Conservation (phyloP, 768 basidiomycete species). For the Tylopilus felleus region DNA sequence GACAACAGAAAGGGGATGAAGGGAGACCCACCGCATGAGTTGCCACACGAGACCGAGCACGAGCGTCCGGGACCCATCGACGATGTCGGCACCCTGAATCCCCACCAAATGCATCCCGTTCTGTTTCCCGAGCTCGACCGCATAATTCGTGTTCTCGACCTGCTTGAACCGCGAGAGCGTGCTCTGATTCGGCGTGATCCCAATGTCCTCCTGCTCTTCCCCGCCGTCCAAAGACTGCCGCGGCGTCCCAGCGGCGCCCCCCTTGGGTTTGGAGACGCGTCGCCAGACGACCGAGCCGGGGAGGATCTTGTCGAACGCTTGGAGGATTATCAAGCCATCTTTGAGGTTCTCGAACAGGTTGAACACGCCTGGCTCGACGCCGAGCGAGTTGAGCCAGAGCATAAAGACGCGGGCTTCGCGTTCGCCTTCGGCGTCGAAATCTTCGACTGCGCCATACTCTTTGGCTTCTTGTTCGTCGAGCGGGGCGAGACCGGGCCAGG, state of each 20-base stretch:
- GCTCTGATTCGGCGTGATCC: constrained; percentile 79
- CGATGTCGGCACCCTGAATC: constrained; percentile 94
- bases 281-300: constrained; percentile 95
- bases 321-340: constrained; percentile 87
- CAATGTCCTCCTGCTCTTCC: constrained; percentile 77
- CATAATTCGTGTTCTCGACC: too few species aligned
- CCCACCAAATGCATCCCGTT: constrained; percentile 95
- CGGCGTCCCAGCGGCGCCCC: constrained; percentile 37
- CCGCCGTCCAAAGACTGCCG: constrained; percentile 41
- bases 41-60: constrained; percentile 98
- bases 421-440: constrained; percentile 99
- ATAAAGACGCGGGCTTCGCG: constrained; percentile 97
- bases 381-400: constrained; percentile 96
- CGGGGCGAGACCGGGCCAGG: constrained; percentile 90
- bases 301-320: constrained; percentile 94
- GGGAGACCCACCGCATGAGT: constrained; percentile 73
- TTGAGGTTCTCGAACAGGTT: constrained; percentile 95
- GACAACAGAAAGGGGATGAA: too few species aligned
- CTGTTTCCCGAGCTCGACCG: constrained; percentile 87
- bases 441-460: constrained; percentile 85
- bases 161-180: constrained; percentile 93
- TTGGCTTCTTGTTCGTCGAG: constrained; percentile 93
- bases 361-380: constrained; percentile 94
- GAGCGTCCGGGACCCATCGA: constrained; percentile 88
- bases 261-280: constrained; percentile 90